Evolutionary conservation across 1,139 yeast species (phyloP), one percentile per base, ranked within the genome.

Genomic region (Kodamaea arcana): DNA sequence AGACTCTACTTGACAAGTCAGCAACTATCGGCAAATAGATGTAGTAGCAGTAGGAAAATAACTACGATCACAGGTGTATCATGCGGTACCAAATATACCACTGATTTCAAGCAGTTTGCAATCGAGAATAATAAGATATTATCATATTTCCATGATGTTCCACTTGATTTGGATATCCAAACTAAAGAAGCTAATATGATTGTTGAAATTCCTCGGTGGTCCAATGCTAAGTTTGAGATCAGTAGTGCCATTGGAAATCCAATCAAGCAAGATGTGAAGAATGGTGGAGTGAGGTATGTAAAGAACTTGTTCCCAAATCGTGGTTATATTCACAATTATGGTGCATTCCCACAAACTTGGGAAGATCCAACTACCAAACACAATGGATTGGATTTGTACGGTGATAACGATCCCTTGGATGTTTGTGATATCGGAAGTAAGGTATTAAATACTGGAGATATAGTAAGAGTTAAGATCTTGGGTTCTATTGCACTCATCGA

Each of bases 301-400:
- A 74, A 86, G 63, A 87, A 87, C 68, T 75, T 87, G 52, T 87
- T 85, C 76, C 96, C 96, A 27, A 83, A 78, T 62, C 87, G 84
- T 53, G 96, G 96, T 41, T 86, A 86, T 65, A 77, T 90, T 47
- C 95, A 84, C 67, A 87, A 86, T 69, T 87, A 87, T 56, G 96
- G 96, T 52, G 95, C 95, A 21, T 78, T 87, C 69, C 95, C 96
- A 36, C 95, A 86, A 63, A 87, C 96, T 22, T 87, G 95, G 95
- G 96, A 87, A 63, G 94, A 87, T 53, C 94, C 94, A 39, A 78
- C 77, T 48, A 58, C 56, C 30, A 58, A 66, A 39, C 83, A 82
- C 65, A 82, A 85, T 44, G 92, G 82, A 57, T 82, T 94, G 42
- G 80, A 81, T 52, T 86, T 88, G 40, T 76, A 61, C 47, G 95